These are phyloP conservation scores for Psilocybe cubensis DNA, from an alignment of 768 basidiomycete genomes.

Conservation along the genomic window DNA sequence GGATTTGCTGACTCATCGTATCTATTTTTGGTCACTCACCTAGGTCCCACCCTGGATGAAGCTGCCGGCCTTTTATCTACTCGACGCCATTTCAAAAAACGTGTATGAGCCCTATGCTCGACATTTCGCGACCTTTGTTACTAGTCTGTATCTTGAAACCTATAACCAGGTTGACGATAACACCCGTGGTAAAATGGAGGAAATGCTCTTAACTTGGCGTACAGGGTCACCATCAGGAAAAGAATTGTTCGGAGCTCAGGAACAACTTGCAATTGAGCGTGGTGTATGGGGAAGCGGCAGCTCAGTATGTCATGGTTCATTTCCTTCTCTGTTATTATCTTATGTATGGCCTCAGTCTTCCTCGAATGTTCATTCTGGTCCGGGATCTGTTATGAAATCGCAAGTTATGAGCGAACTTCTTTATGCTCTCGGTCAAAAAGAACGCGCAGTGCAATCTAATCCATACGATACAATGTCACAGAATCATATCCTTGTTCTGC, in stretches of 20 bases:
- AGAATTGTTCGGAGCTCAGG: constrained; percentile 82
- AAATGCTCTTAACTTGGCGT: constrained; percentile 96
- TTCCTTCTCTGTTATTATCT: background rate
- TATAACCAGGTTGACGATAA: constrained; percentile 84
- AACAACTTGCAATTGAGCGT: constrained; percentile 84
- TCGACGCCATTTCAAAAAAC: constrained; percentile 98
- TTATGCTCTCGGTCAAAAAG: constrained; percentile 80
- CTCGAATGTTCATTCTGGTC: constrained; percentile 36
- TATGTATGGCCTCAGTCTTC: constrained; percentile 24
- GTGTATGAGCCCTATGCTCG: constrained; percentile 91
- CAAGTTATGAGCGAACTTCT: constrained; percentile 87
- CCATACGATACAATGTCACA: constrained; percentile 71
- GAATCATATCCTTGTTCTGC: constrained; percentile 77
- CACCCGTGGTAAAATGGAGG: constrained; percentile 95
- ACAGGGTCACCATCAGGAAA: constrained; percentile 79
- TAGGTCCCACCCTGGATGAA: constrained; percentile 92
- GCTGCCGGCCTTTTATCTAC: constrained; percentile 90
- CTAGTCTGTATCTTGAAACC: constrained; percentile 83
- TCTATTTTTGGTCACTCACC: constrained; percentile 37
- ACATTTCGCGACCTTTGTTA: constrained; percentile 81
- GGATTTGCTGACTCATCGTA: constrained; percentile 74
- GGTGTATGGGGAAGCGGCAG: constrained; percentile 75
- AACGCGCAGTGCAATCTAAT: constrained; percentile 70
- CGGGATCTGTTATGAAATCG: constrained; percentile 63
- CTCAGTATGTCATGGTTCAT: constrained; percentile 6